A percentile compares a stretch with the other conserved stretches of the same genome.
phyloP scores from a whole-genome alignment of 2,329 filamentous ascomycete genomes.

The Venturia pyrina region DNA sequence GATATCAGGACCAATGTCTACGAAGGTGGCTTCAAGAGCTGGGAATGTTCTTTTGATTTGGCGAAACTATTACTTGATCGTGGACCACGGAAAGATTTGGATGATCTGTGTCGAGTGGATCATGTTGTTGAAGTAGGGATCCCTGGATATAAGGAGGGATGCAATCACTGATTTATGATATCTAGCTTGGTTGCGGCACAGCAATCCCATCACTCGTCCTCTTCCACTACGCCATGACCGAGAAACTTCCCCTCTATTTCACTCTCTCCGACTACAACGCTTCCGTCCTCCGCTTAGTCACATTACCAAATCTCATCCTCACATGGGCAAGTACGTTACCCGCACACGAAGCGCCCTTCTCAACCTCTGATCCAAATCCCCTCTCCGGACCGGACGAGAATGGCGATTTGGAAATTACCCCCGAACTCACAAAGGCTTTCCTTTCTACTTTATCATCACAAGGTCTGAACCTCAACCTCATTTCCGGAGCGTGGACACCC shows the following conservation, averaged over 20 bases:
- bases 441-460: constrained; percentile 38
- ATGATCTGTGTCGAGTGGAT: constrained; percentile 37
- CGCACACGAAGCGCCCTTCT: constrained; percentile 15
- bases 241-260: constrained; percentile 45
- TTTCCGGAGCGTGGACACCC: constrained; percentile 66
- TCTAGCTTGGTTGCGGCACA: constrained; percentile 66
- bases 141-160: constrained; percentile 14
- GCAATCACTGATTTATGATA: background rate
- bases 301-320: constrained; percentile 67
- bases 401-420: constrained; percentile 55
- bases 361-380: constrained; percentile 16
- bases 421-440: constrained; percentile 50
- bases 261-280: constrained; percentile 72
- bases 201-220: constrained; percentile 63
- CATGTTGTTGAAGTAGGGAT: constrained; percentile 37
- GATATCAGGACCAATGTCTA: constrained; percentile 76
- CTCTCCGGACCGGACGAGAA: constrained; percentile 26
- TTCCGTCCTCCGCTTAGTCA: constrained; percentile 66
- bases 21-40: constrained; percentile 82
- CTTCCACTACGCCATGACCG: constrained; percentile 50
- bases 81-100: constrained; percentile 38
- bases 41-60: constrained; percentile 76
- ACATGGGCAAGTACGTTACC: constrained; percentile 41
- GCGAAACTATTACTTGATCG: constrained; percentile 51
- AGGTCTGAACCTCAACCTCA: constrained; percentile 51